Evolutionary conservation across 192 early-diverging fungal genomes (phyloP), one percentile per base, ranked within the genome.

Genomic region (Podila clonocystis): DNA sequence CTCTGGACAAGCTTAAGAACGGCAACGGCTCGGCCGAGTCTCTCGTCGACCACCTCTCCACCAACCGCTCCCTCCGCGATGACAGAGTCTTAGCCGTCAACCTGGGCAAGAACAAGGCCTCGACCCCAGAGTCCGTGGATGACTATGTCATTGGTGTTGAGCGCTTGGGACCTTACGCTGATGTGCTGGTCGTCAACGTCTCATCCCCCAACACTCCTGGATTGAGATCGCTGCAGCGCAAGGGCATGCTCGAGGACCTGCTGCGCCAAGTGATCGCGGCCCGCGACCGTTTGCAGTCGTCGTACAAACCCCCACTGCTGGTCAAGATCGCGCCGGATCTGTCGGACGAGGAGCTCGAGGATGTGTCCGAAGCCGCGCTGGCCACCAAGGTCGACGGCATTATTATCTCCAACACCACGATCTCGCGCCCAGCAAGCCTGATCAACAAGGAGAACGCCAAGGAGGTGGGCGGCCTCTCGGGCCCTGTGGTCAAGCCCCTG

Each of bases 281-380:
- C 58, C 85, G 86, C 63, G 83, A 91, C 28, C 33, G 58, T 19
- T 48, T 82, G n/a, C 66, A 68, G 59, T 66, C 74, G 13, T 63
- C 82, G 74, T 76, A 69, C 83, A 75, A 74, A 29, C 94, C 94
- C 50, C 93, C 95, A 7, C 72, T 97, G 45, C 85, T 96, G 60
- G 92, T 97, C 50, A 97, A 97, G 86, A 97, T 97, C 73, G 93
- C 94, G 9, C 96, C 96, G 4, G 96, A 97, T 84, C 86, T 94
- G 65, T 80, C 85, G 34, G 83, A 84, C 57, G 87, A 88, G 50
- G 94, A 97, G 80, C 85, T 96, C 28, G 75, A 89, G 34, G 90
- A 96, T 66, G 92, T 97, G 68, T 93, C 96, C 1, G 88, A 91
- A 62, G 91, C 94, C 11, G 93, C 93, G 5, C 52, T 91, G 50